Conservation (phyloP, 495 filamentous ascomycete species). For the Penicillium coprophilum region DNA sequence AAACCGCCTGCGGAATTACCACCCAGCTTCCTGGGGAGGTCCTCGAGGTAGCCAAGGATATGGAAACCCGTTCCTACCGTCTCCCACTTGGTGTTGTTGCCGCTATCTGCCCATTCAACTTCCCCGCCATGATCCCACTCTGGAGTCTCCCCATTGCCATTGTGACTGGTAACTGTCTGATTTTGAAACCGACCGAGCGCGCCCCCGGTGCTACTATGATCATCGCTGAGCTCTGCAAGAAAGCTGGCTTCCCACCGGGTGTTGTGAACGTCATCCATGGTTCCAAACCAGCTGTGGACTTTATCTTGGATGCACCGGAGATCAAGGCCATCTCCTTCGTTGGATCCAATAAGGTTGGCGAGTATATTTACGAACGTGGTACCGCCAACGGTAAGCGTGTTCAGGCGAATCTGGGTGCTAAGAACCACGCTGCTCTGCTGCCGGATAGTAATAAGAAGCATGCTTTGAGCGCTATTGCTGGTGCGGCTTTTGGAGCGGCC, state of each 20-base stretch:
- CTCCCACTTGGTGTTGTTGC: slow-evolving; percentile 94
- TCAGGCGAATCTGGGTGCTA: slow-evolving; percentile 97
- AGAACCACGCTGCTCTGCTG: slow-evolving; percentile 95
- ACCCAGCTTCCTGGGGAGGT: slow-evolving; percentile 92
- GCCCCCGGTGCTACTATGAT: slow-evolving; percentile 98
- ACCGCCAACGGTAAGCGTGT: slow-evolving; percentile 90
- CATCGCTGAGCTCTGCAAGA: slow-evolving; percentile 82
- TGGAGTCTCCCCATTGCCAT: slow-evolving; percentile 97
- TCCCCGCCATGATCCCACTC: slow-evolving; percentile 98
- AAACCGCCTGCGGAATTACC: slow-evolving; percentile 92
- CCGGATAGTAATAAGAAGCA: slow-evolving; percentile 99
- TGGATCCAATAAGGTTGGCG: slow-evolving; percentile 91
- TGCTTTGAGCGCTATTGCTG: slow-evolving; percentile 89
- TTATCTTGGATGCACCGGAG: slow-evolving; percentile 90
- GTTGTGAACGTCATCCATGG: slow-evolving; percentile 95
- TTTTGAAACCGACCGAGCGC: slow-evolving; percentile 95
- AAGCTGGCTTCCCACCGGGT: slow-evolving; percentile 91
- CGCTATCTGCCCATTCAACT: slow-evolving; percentile 98
- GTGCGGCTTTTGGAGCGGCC: slow-evolving; percentile 96
- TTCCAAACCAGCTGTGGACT: slow-evolving; percentile 86
- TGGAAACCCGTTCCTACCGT: slow-evolving; percentile 92
- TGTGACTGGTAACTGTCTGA: slow-evolving; percentile 89
- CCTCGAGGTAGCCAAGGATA: slow-evolving; percentile 95
- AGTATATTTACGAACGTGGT: slow-evolving; percentile 92
- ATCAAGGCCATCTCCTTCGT: slow-evolving; percentile 98